phyloP scores from a whole-genome alignment of 23 red algal genomes.

The Gracilariopsis chorda region DNA sequence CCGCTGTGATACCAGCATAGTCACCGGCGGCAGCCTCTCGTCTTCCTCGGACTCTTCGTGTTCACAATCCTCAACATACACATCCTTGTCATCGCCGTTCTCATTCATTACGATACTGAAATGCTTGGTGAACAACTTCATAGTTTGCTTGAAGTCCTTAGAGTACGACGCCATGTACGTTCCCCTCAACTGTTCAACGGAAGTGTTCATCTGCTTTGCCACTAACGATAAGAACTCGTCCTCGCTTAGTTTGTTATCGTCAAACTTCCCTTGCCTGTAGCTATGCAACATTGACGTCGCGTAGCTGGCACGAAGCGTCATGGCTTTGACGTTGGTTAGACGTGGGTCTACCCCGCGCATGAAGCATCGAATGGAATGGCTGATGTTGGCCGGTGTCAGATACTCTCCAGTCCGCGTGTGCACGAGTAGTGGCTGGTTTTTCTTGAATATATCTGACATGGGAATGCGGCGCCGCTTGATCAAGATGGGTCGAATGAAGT shows the following conservation, averaged over 20 bases:
- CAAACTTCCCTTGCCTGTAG: not conserved
- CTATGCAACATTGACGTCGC: constrained; percentile 7
- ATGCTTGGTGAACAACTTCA: not conserved
- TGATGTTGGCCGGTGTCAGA: not conserved
- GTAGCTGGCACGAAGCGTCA: constrained; percentile 12
- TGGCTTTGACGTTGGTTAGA: not conserved
- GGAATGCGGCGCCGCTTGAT: not conserved
- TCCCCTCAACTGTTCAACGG: not conserved
- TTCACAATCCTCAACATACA: no score
- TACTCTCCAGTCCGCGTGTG: not conserved
- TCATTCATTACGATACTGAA: not conserved
- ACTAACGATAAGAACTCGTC: not conserved
- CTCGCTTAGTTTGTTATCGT: not conserved
- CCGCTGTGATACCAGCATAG: no score
- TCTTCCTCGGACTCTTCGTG: no score
- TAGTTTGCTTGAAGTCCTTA: not conserved
- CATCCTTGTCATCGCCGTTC: not conserved
- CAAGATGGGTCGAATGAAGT: not conserved
- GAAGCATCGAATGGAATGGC: not conserved
- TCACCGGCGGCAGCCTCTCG: no score
- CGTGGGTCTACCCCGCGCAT: not conserved
- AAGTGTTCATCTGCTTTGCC: constrained; percentile 33
- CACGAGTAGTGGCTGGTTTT: not conserved
- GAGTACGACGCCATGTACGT: not conserved
- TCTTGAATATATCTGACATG: not conserved